These are phyloP conservation scores for Elongisporangium prolatum DNA, from an alignment of 352 stramenopile genomes.

Conservation along the genomic window DNA sequence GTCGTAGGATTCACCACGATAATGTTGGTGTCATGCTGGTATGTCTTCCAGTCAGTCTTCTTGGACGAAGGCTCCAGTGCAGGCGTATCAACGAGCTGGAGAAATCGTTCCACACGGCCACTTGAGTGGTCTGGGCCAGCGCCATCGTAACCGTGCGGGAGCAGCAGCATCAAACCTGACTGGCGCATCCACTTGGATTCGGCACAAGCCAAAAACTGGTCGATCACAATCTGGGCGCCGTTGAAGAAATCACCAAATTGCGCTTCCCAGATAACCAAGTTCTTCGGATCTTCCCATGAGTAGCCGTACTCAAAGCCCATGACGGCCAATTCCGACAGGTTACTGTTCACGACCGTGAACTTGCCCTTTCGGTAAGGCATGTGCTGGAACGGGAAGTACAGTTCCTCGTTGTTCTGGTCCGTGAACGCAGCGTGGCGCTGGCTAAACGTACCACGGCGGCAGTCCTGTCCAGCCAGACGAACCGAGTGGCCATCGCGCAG, in stretches of 20 bases:
- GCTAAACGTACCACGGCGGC: conserved; percentile 85
- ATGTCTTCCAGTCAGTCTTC: conserved; percentile 46
- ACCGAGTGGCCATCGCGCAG: conserved; percentile 81
- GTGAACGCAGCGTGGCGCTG: conserved; percentile 86
- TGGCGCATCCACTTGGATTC: conserved; percentile 90
- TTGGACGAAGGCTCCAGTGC: conserved; percentile 31
- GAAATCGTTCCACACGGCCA: conserved; percentile 78
- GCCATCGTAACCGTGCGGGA: conserved; percentile 88
- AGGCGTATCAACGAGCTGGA: conserved; percentile 80
- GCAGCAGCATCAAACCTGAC: conserved; percentile 74
- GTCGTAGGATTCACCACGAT: conserved; percentile 84
- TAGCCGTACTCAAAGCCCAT: conserved; percentile 91
- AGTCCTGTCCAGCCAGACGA: conserved; percentile 84
- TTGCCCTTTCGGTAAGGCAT: conserved; percentile 33
- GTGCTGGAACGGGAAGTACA: conserved; percentile 76
- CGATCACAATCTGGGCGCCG: conserved; percentile 85
- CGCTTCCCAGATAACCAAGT: conserved; percentile 87
- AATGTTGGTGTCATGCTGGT: conserved; percentile 76
- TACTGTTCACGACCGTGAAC: conserved; percentile 73
- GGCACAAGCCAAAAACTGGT: conserved; percentile 82
- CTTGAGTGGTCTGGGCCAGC: conserved; percentile 86
- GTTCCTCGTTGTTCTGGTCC: conserved; percentile 69
- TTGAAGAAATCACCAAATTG: conserved; percentile 92
- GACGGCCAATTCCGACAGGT: conserved; percentile 84
- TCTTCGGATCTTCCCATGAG: conserved; percentile 75